A percentile compares a stretch with the other conserved stretches of the same genome.
phyloP scores from a whole-genome alignment of 2,329 filamentous ascomycete species.

The Fusarium kyushuense region DNA sequence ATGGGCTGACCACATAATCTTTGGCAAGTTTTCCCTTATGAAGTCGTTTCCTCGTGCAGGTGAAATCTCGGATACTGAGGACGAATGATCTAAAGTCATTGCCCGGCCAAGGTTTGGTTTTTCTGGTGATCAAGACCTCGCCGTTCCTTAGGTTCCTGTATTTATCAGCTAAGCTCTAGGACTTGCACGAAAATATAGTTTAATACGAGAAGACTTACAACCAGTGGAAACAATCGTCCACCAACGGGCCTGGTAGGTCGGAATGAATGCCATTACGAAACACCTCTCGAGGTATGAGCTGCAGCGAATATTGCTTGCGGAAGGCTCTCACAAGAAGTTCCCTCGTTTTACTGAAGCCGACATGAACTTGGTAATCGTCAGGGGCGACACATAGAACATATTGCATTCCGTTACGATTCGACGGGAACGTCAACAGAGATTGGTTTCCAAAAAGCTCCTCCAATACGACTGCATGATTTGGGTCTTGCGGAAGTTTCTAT shows the following conservation, averaged over 20 bases:
- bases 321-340: constrained; percentile 48
- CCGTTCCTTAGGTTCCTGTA: constrained; percentile 36
- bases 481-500: constrained; percentile 63
- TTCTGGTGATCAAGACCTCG: constrained; percentile 38
- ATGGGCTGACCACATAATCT: constrained; percentile 39
- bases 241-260: constrained; percentile 64
- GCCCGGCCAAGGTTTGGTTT: constrained; percentile 35
- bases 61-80: constrained; percentile 22
- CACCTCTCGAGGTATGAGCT: constrained; percentile 37
- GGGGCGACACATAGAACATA: constrained; percentile 52
- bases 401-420: constrained; percentile 64
- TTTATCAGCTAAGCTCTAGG: neutral
- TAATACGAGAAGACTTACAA: constrained; percentile 53
- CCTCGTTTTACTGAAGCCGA: constrained; percentile 49
- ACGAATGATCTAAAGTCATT: constrained; percentile 18
- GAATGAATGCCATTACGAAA: constrained; percentile 30
- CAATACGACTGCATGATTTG: constrained; percentile 56
- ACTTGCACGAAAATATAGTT: neutral
- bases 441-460: constrained; percentile 67
- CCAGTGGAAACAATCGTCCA: constrained; percentile 69
- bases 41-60: constrained; percentile 18
- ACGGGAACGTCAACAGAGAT: constrained; percentile 64
- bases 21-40: neutral
- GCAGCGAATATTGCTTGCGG: constrained; percentile 29
- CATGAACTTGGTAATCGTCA: constrained; percentile 64